These are phyloP conservation scores for Skeletonema menzelii DNA, from an alignment of 108 stramenopile species.

Conservation along the genomic window DNA sequence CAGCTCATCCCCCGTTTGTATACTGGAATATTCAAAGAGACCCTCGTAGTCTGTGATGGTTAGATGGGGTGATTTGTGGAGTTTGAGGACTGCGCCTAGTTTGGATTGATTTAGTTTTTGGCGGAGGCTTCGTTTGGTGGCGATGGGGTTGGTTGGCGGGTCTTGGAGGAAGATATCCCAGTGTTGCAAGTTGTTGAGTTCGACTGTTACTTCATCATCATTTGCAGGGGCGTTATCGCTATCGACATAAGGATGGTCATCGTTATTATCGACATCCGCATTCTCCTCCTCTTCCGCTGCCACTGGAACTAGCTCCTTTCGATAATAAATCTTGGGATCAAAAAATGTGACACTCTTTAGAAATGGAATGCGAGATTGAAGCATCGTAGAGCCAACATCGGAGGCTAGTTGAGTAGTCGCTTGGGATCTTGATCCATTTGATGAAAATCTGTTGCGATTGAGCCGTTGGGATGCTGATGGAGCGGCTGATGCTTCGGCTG, in stretches of 20 bases:
- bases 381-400: constrained; percentile 41
- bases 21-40: constrained; percentile 16
- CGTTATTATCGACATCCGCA: neutral
- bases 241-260: neutral
- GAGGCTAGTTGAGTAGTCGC: constrained; percentile 37
- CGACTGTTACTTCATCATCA: constrained; percentile 1
- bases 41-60: constrained; percentile 2
- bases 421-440: neutral
- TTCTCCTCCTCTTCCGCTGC: neutral
- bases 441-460: neutral
- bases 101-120: neutral
- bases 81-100: neutral
- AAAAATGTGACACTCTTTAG: constrained; percentile 35
- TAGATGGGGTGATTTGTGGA: neutral
- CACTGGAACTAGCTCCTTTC: neutral
- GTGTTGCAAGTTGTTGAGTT: neutral
- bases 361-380: constrained; percentile 33
- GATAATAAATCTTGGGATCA: neutral
- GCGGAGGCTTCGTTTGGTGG: neutral
- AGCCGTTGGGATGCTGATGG: neutral
- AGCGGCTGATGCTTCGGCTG: neutral
- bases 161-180: neutral
- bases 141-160: neutral
- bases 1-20: constrained; percentile 38
- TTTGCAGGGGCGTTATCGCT: neutral